Evolutionary conservation across 1,284 basidiomycete species (phyloP), one percentile per base, ranked within the genome.

Genomic region (Cutaneotrichosporon dermatis): DNA sequence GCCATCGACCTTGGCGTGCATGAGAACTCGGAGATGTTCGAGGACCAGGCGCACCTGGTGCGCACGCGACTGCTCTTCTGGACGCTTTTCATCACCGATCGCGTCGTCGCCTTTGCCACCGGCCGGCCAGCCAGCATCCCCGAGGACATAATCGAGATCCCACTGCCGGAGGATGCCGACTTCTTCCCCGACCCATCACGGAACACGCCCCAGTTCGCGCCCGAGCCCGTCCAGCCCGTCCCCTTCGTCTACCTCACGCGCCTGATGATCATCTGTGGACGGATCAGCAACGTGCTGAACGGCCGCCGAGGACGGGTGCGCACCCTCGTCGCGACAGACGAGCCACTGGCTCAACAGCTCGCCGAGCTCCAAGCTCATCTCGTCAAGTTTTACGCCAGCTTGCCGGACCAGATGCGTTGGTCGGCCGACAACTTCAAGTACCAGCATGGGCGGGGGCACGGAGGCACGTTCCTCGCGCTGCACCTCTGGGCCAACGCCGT

Each of bases 131-230:
- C 70, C 0, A 70, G 71, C 42, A 79, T 80, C 48, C 74, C 75
- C 3, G 79, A 80, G 61, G 79, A 79, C 51, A 74, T 78, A 39
- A 74, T 80, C 43, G 79, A 80, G 61, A 76, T 80, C 8, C 78
- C 79, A 8, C 60, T 80, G 9, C 79, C 79, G 0, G 64, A 66
- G 25, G 76, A 80, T 59, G 68, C 73, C 49, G 79, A 80, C 52
- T 76, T 79, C 59, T 77, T 72, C 59, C 78, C 73, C 25, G 75
- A 76, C 63, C 76, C 73, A 15, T 66, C 74, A 5, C 64, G 69
- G 37, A 70, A 73, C 57, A 65, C 59, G 12, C 61, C 67, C 12
- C 11, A 34, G 9, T 42, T 33, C 39, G n/a, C 45, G 4, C 49
- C 65, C 5, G 73, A 77, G 55, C 53, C 64, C 42, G 62, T 76